These are phyloP conservation scores for Apocynum venetum DNA, from an alignment of 257 asterid species.

Conservation along the genomic window DNA sequence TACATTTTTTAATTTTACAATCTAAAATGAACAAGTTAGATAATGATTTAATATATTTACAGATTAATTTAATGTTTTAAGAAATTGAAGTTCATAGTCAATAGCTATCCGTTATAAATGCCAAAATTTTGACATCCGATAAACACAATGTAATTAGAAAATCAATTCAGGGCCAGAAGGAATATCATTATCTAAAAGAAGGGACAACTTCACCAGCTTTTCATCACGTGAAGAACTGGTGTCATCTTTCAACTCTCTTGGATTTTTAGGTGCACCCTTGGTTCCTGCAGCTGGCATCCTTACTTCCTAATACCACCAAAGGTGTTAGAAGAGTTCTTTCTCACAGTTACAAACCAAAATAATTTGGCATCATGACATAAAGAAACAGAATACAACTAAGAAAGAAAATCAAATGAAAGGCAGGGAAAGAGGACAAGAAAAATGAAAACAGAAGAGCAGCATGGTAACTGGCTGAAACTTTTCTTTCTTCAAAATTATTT, in stretches of 20 bases:
- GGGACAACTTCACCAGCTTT: slow-evolving; percentile 49
- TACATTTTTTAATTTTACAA: background rate
- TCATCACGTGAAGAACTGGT: slow-evolving; percentile 82
- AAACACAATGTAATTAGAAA: background rate
- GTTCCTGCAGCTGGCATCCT: slow-evolving; percentile 96
- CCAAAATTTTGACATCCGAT: background rate
- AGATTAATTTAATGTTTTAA: background rate
- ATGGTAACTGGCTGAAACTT: background rate
- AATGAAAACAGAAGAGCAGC: background rate
- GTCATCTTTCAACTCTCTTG: slow-evolving; percentile 84
- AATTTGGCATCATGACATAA: slow-evolving; percentile 4
- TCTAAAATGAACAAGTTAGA: background rate
- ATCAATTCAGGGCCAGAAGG: background rate
- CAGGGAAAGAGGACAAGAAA: background rate
- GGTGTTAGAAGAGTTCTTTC: slow-evolving; percentile 26
- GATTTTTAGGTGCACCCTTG: slow-evolving; percentile 71
- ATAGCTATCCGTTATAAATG: background rate
- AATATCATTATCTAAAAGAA: background rate
- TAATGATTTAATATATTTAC: background rate
- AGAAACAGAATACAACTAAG: slow-evolving; percentile 5
- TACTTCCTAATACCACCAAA: slow-evolving; percentile 57
- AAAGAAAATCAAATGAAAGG: background rate
- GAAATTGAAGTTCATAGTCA: background rate
- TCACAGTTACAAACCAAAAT: slow-evolving; percentile 11
- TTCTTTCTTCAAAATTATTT: background rate